Evolutionary conservation across 1,284 basidiomycete genomes (phyloP), one percentile per base, ranked within the genome.

Genomic region (Apiotrichum laibachii): DNA sequence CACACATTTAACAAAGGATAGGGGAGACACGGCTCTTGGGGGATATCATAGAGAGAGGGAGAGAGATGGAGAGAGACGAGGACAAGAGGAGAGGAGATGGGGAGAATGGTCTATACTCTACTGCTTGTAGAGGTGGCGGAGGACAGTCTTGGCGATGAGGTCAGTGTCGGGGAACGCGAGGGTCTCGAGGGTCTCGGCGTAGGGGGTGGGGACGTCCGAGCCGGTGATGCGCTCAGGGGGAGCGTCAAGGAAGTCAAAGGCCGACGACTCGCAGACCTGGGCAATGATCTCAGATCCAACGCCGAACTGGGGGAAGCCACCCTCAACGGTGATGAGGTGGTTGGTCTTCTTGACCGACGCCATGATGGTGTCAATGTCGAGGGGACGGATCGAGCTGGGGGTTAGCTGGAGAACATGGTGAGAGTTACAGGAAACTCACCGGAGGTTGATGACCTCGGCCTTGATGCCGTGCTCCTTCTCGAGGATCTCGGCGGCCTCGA

Each of bases 251-350:
- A 91, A 95, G 81, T 96, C 92, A 75, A 94, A 97, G 8, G 91
- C 93, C 69, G 94, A 89, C 71, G 90, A 92, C 84, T 99, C 95
- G 64, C 94, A 84, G 70, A 96, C 89, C 79, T 95, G 92, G 16
- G 95, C 94, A 69, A 90, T 92, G 72, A 99, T 96, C 81, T 99
- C 96, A 70, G 91, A 93, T 65, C 95, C 95, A 57, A 99, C 93
- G 81, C 96, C 92, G 79, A 98, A 99, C 51, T 86, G 88, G 50
- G 96, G 96, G 91, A 97, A 99, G 55, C 96, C 96, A 80, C 93
- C 93, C 81, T 99, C 96, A 60, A 94, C 93, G 57, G 90, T 92
- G 61, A 99, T 83, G 62, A 99, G 84, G 65, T 92, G 84, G 82
- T 95, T 96, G 48, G 96, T 99, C 85, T 99, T 99, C 85, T 97